Evolutionary conservation across 2,329 filamentous ascomycete genomes (phyloP).

Genomic region (Apiospora phragmitis): DNA sequence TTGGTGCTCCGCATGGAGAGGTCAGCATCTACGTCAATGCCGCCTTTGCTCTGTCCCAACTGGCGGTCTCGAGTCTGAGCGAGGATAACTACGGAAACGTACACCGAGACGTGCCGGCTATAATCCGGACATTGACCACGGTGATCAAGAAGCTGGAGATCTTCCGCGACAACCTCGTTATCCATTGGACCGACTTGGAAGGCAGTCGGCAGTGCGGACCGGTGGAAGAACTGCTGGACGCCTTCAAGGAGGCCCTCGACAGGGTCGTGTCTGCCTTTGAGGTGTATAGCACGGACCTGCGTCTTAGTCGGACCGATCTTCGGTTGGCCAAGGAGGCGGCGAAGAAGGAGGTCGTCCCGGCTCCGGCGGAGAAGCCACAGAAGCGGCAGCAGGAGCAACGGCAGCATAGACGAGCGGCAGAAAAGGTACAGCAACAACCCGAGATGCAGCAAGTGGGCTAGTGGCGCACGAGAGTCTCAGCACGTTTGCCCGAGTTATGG

Average conservation of each 20-base stretch:
- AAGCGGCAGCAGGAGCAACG: background rate
- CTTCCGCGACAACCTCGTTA: slow-evolving; percentile 59
- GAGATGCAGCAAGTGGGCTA: slow-evolving; percentile 36
- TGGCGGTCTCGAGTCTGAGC: slow-evolving; percentile 71
- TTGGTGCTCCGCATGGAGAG: slow-evolving; percentile 74
- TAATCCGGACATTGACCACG: slow-evolving; percentile 71
- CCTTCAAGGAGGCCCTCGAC: slow-evolving; percentile 64
- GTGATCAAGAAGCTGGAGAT: slow-evolving; percentile 69
- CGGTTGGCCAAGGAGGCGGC: slow-evolving; percentile 69
- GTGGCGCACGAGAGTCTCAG: slow-evolving; percentile 16
- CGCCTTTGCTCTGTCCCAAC: slow-evolving; percentile 64
- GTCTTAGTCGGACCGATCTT: slow-evolving; percentile 70
- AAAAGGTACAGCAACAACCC: slow-evolving; percentile 13
- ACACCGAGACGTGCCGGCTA: slow-evolving; percentile 73
- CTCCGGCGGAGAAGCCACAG: background rate
- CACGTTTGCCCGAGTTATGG: background rate
- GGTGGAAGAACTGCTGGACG: slow-evolving; percentile 68
- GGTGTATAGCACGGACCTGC: slow-evolving; percentile 69
- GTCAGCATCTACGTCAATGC: slow-evolving; percentile 70
- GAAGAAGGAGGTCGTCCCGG: slow-evolving; percentile 24
- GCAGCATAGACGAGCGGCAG: background rate
- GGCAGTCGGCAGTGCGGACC: slow-evolving; percentile 58
- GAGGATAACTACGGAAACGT: slow-evolving; percentile 88
- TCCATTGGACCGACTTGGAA: slow-evolving; percentile 79
- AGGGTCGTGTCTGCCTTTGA: slow-evolving; percentile 72